These are phyloP conservation scores for Alternaria sp. DNA, from an alignment of 2,329 filamentous ascomycete species.

Conservation along the genomic window DNA sequence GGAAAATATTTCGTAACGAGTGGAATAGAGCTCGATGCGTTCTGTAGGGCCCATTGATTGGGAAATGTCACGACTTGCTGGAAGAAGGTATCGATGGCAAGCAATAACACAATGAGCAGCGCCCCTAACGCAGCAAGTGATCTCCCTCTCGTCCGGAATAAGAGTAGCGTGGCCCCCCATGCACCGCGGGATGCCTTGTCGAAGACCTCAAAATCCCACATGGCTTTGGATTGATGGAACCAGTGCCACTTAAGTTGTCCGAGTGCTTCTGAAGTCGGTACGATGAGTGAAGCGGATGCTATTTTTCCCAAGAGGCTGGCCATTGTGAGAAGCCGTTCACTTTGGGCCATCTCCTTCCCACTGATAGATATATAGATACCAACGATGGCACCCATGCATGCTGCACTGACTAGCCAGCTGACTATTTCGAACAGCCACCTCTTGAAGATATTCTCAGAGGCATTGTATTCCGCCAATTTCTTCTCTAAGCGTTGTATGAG, in stretches of 20 bases:
- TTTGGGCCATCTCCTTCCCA: neutral
- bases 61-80: no score
- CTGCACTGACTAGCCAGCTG: slow-evolving; percentile 24
- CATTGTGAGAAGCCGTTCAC: slow-evolving; percentile 8
- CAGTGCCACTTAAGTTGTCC: slow-evolving; percentile 43
- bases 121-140: slow-evolving; percentile 25
- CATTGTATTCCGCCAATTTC: slow-evolving; percentile 33
- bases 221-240: slow-evolving; percentile 25
- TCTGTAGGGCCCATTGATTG: no score
- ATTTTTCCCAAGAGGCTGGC: slow-evolving; percentile 28
- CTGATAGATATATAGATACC: slow-evolving; percentile 16
- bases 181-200: slow-evolving; percentile 34
- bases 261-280: slow-evolving; percentile 36
- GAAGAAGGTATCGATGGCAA: slow-evolving; percentile 37
- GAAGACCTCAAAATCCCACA: slow-evolving; percentile 47
- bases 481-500: slow-evolving; percentile 31
- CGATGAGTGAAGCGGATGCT: slow-evolving; percentile 28
- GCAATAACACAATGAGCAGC: slow-evolving; percentile 7
- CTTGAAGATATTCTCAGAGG: slow-evolving; percentile 28
- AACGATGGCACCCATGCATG: slow-evolving; percentile 20
- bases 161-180: slow-evolving; percentile 21
- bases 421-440: slow-evolving; percentile 40
- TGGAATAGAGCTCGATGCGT: no score
- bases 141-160: slow-evolving; percentile 24
- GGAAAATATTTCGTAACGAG: no score